phyloP scores from a whole-genome alignment of 305 asterid species.

The Solanum aculeatissimum region DNA sequence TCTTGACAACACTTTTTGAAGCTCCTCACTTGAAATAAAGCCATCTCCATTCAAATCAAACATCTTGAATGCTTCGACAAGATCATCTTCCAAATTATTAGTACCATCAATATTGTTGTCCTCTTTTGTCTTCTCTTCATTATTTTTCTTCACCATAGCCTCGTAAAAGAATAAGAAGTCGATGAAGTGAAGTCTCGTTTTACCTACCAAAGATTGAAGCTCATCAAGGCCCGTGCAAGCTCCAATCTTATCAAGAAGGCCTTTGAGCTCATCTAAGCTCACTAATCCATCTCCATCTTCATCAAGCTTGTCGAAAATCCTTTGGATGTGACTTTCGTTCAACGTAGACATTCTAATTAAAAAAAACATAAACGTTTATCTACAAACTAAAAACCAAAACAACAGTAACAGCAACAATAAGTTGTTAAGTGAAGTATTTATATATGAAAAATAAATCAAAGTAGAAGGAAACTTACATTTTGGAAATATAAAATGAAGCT shows the following conservation, averaged over 20 bases:
- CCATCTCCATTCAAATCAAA: slow-evolving; percentile 52
- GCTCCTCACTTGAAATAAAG: slow-evolving; percentile 44
- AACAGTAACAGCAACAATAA: too few species aligned
- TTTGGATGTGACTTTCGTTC: slow-evolving; percentile 9
- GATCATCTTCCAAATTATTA: background rate
- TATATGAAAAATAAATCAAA: background rate
- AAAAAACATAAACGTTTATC: background rate
- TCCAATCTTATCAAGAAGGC: slow-evolving; percentile 27
- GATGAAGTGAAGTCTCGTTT: slow-evolving; percentile 13
- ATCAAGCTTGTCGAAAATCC: slow-evolving; percentile 35
- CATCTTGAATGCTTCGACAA: slow-evolving; percentile 19
- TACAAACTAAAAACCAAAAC: background rate
- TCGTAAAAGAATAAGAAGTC: slow-evolving; percentile 41
- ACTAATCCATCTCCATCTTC: slow-evolving; percentile 33
- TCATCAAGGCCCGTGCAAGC: slow-evolving; percentile 13
- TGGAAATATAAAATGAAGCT: background rate
- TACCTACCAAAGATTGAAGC: slow-evolving; percentile 28
- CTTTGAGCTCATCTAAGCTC: slow-evolving; percentile 34
- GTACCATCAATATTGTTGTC: background rate
- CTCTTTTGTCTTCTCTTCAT: background rate
- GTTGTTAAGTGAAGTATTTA: too few species aligned
- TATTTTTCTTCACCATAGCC: slow-evolving; percentile 13
- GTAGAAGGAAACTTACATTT: background rate
- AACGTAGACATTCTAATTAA: background rate
- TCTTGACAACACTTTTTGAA: slow-evolving; percentile 32